Base-by-base conservation (phyloP, 23 red algal species). In the Chondrus crispus region DNA sequence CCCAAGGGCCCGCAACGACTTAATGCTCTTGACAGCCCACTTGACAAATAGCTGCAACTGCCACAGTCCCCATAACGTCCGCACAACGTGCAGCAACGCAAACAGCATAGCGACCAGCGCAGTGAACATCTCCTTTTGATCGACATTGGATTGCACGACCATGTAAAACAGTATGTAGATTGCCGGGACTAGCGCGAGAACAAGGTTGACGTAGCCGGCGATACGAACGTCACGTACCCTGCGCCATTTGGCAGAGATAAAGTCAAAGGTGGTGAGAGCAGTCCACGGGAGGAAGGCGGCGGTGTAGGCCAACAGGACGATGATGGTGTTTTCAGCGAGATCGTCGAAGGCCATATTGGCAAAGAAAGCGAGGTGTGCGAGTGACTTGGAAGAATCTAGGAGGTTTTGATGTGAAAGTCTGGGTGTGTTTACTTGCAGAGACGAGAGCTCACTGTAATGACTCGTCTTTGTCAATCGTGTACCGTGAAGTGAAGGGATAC, bases 61-160 rank as follows among this genome's bases (percentile, higher is more conserved):
- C 85, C 68, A 79, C 49, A 89, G 48, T 22, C 69, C 85, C 68
- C 69, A 89, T 4, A 42, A 44, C 28, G 85, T 75, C 32, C 85
- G 63, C 22, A 42, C 49, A 3, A 46, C 85, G 42, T 89, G 68
- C 6, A 89, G 20, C 48, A 89, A 62, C 2, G 85, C 85, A 58
- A 89, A 89, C 18, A 89, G 19, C 68, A 89, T 42, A 2, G 85
- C 85, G n/a, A 89, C 85, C 30, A 78, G 2, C 22, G 85, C 85
- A 5, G 68, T 50, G 26, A 44, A 64, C 68, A 75, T 75, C 51
- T 89, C 85, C 30, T 46, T 43, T n/a, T 66, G 10, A 9, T 11
- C 50, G 60, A 20, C 28, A 66, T 10, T 11, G 26, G 60, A 22
- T 66, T 66, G 60, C 9, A 66, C 24, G 60, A 30, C 26, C 24